Evolutionary conservation across 1,284 basidiomycete genomes (phyloP), one percentile per base, ranked within the genome.

Genomic region (Rhizopogon hawkerae): DNA sequence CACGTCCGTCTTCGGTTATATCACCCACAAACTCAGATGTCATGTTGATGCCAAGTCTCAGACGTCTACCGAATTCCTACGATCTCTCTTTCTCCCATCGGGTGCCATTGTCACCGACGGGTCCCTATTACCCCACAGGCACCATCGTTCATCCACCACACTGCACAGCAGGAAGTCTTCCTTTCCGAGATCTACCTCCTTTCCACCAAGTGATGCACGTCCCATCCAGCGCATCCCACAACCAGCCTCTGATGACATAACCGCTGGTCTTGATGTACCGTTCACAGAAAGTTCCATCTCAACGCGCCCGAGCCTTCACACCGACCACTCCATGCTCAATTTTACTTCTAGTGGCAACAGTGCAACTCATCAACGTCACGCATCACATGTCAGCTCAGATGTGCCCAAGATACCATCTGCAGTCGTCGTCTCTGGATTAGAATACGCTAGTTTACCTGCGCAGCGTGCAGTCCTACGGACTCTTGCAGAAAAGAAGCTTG

Each of bases 351-450:
- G 58, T 43, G 48, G 56, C 44, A 58, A 57, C 46, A 47, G 46
- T 21, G 8, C 41, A 1, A 5, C 1, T 8, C 56, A 54, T 39
- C 44, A 53, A 46, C 43, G 51, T 52, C 42, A 52, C 39, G 24
- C 41, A 35, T 53, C 58, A 21, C 55, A 53, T 47, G 48, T 55
- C 54, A 47, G 52, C 47, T 42, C 52, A 26, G 51, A 56, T 21
- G 46, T 37, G n/a, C 44, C 49, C 49, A 67, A 36, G 57, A 63
- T 85, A 5, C 83, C 87, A 0, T 71, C 74, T 38, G 85, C 78
- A 1, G 65, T 90, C 1, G 81, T 89, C 5, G 62, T 89, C 5
- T 79, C 84, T 1, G 81, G 83, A 0, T 69, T 90, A 11, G 86
- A 90, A 56, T 64, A 81, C 56, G 74, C 79, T 0, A 71, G 68